A percentile compares a stretch with the other conserved stretches of the same genome.
Conservation (phyloP, 441 rosid genomes). For the Corymbia citriodora region DNA sequence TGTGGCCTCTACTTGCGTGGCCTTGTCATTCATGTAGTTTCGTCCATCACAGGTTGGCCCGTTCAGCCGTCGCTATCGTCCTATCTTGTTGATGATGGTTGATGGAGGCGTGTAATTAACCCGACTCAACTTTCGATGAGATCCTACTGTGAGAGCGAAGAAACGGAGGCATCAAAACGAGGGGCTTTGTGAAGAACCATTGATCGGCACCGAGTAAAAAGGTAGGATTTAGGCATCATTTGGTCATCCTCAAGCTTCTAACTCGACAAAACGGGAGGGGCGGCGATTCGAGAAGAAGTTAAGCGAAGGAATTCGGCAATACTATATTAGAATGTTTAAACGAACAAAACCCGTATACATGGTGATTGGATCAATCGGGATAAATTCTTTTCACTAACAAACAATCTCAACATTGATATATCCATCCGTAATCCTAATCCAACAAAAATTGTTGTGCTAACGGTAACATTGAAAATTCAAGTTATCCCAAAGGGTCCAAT, state of each 20-base stretch:
- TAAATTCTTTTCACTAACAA: neutral
- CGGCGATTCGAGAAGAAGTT: neutral
- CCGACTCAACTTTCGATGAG: neutral
- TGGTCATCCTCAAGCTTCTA: neutral
- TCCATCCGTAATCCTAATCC: accelerated
- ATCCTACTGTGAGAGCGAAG: neutral
- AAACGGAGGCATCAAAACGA: neutral
- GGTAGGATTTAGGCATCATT: neutral
- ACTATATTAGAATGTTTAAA: neutral
- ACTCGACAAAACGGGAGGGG: neutral
- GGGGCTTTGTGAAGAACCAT: neutral
- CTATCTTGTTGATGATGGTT: neutral
- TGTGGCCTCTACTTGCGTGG: neutral
- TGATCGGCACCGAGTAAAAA: neutral
- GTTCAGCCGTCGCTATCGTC: neutral
- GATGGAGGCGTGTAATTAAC: neutral
- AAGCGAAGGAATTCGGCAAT: neutral
- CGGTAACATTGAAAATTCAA: neutral
- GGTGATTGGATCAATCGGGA: neutral
- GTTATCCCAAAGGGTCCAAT: neutral
- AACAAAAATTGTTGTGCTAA: neutral
- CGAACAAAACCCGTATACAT: accelerated
- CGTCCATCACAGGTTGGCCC: neutral
- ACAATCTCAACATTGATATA: neutral
- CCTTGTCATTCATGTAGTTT: neutral